Conservation (phyloP, 768 basidiomycete species). For the Leucocoprinus leucothites region DNA sequence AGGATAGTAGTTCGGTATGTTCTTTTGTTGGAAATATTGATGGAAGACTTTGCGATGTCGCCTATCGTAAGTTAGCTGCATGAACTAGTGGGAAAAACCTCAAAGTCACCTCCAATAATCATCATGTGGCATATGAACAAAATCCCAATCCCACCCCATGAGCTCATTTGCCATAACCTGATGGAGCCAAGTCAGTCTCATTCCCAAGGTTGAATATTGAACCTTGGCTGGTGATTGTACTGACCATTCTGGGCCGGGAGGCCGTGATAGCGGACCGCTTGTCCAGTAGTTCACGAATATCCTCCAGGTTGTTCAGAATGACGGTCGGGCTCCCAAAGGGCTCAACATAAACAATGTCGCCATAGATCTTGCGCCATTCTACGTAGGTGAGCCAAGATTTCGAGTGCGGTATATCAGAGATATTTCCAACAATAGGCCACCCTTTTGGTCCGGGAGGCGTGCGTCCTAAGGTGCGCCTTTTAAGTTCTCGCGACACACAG, state of each 20-base stretch:
- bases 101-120: slow-evolving; percentile 27
- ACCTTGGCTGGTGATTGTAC: no score
- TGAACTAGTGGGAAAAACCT: no score
- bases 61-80: no score
- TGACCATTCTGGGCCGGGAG: slow-evolving; percentile 34
- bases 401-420: slow-evolving; percentile 25
- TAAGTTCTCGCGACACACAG: no score
- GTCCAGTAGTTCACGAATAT: slow-evolving; percentile 40
- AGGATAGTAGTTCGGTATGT: slow-evolving; percentile 22
- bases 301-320: slow-evolving; percentile 36
- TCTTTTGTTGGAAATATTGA: slow-evolving; percentile 33
- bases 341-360: slow-evolving; percentile 27
- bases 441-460: slow-evolving; percentile 34
- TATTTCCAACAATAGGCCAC: slow-evolving; percentile 31
- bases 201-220: no score
- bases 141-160: slow-evolving; percentile 30
- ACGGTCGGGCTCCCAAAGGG: slow-evolving; percentile 36
- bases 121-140: slow-evolving; percentile 28
- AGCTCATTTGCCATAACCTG: slow-evolving; percentile 26
- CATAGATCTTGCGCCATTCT: slow-evolving; percentile 27
- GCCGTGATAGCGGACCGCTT: slow-evolving; percentile 43
- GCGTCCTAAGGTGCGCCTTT: not conserved
- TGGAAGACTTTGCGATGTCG: slow-evolving; percentile 31
- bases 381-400: slow-evolving; percentile 28
- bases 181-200: no score